These are phyloP conservation scores for Pigoraptor vietnamica DNA, from an alignment of 78 protist genomes.

Conservation along the genomic window DNA sequence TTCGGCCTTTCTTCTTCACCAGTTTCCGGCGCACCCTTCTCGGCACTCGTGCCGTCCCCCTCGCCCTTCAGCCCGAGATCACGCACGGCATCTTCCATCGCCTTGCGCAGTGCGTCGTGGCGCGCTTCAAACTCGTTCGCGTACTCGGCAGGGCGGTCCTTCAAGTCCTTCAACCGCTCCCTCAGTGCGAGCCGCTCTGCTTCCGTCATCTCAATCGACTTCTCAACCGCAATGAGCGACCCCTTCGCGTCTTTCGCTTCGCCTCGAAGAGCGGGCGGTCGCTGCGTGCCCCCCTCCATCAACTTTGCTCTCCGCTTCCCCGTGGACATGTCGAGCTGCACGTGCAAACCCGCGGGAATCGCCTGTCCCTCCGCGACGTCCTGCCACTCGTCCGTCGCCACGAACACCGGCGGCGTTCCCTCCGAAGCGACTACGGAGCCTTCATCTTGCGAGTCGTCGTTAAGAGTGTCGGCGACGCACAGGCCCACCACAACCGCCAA, in stretches of 20 bases:
- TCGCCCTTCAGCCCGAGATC: no score
- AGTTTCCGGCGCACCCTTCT: neutral
- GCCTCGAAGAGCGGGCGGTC: neutral
- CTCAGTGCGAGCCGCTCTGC: neutral
- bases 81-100: neutral
- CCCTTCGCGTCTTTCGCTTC: neutral
- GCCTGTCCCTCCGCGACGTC: conserved; percentile 15
- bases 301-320: conserved; percentile 11
- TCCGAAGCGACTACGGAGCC: no score
- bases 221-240: neutral
- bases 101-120: neutral
- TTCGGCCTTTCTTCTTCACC: neutral
- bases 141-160: neutral
- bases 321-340: conserved; percentile 6
- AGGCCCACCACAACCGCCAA: no score
- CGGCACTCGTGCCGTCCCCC: neutral
- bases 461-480: no score
- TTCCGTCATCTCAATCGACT: neutral
- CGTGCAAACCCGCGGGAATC: conserved; percentile 20
- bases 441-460: no score
- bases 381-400: conserved; percentile 30
- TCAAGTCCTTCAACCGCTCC: neutral
- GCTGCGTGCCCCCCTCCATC: neutral
- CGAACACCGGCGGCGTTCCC: conserved; percentile 18
- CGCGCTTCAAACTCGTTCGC: neutral